Conservation (phyloP, 2,329 filamentous ascomycete species). For the Cladosporium phlei region DNA sequence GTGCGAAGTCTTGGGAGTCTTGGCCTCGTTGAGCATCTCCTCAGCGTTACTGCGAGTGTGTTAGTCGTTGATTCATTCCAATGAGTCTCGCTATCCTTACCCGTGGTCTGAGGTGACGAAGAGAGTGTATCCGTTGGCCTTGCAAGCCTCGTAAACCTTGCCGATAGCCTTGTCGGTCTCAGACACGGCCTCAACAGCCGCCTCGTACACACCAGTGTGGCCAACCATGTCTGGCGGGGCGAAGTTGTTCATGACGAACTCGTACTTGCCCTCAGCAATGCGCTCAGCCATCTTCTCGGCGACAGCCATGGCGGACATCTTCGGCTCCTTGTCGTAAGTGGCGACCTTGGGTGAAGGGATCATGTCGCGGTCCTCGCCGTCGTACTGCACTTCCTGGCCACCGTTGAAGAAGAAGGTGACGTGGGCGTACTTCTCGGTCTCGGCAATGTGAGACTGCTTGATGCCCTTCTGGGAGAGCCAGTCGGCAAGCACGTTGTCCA, state of each 20-base stretch:
- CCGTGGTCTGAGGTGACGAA: conserved; percentile 97
- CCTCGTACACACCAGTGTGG: conserved; percentile 95
- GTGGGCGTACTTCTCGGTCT: conserved; percentile 99
- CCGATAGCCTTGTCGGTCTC: conserved; percentile 94
- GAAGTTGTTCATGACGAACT: conserved; percentile 99
- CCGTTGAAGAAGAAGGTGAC: conserved; percentile 99
- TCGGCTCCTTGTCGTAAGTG: conserved; percentile 90
- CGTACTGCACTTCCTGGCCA: conserved; percentile 93
- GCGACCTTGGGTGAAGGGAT: conserved; percentile 92
- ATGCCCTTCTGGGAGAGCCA: conserved; percentile 86
- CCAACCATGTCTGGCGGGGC: conserved; percentile 99
- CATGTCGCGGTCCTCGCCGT: conserved; percentile 85
- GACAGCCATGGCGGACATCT: conserved; percentile 91
- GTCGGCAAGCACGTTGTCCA: conserved; percentile 97
- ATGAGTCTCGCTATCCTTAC: too few species aligned
- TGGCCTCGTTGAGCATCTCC: conserved; percentile 96
- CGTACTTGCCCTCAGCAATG: conserved; percentile 77
- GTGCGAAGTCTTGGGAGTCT: conserved; percentile 96
- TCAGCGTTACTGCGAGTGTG: conserved; percentile 67
- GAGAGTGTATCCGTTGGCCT: conserved; percentile 84
- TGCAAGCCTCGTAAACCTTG: conserved; percentile 86
- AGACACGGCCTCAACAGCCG: conserved; percentile 76
- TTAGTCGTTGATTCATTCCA: conserved; percentile 18
- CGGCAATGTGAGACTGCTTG: conserved; percentile 92
- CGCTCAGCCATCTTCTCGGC: conserved; percentile 86